Evolutionary conservation across 805 yeast genomes (phyloP), one percentile per base, ranked within the genome.

Genomic region (Hanseniaspora hatyaiensis): DNA sequence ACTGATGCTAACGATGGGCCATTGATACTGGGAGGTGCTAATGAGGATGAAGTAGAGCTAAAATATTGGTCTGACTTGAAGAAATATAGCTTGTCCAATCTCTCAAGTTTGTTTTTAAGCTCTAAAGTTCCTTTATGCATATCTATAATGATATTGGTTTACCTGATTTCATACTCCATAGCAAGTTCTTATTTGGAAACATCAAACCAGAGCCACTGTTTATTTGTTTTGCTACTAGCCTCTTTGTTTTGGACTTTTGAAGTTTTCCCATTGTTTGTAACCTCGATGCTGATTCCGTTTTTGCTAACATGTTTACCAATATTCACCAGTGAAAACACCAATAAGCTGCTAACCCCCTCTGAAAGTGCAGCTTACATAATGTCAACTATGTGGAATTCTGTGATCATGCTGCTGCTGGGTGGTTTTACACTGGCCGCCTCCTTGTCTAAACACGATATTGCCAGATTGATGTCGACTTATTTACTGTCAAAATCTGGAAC

Each of bases 381-480:
- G 53, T 70, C 85, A 1, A 69, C 87, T 16, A 89, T 89, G 97
- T 89, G 96, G 96, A 79, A 88, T 6, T 85, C 96, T 1, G 94
- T 87, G 13, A 85, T 92, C 53, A 78, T 88, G 82, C 68, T 89
- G 33, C 68, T 89, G 44, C 66, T 89, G 9, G 97, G 97, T 53
- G 98, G 98, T 1, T 89, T 89, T 65, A 81, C 96, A 0, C 67
- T 89, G 49, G 97, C 98, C 11, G 96, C 95, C 13, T 96, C 95
- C 0, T 68, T 89, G 50, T 85, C 95, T 40, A 89, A 88, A 64
- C 85, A 83, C 66, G 81, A 86, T 59, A 76, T 89, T 51, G 96
- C 96, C 47, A 86, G 82, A 59, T 72, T 81, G 20, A 69, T 88
- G 24, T 87, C 96, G 4, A 84, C 95, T 0, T 76, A 75, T 63